Conservation (phyloP, 2,329 filamentous ascomycete genomes). For the Helotiales sp. region DNA sequence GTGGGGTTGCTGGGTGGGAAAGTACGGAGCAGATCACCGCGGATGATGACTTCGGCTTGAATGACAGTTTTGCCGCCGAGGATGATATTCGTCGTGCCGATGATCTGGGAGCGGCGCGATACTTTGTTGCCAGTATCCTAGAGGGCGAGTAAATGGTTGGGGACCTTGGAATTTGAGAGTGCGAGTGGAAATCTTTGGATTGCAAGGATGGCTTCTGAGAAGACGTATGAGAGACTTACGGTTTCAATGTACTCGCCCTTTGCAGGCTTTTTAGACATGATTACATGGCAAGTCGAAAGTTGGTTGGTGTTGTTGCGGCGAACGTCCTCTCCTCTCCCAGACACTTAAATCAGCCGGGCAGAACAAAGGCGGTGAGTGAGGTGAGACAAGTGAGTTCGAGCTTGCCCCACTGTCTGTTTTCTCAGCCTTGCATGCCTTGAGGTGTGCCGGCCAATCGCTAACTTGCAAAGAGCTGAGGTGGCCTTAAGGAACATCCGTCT, state of each 20-base stretch:
- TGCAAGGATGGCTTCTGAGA: neutral
- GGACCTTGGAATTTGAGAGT: neutral
- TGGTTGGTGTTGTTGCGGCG: neutral
- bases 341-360: no score
- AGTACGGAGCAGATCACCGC: constrained; percentile 79
- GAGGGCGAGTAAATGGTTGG: constrained; percentile 17
- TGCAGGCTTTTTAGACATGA: constrained; percentile 75
- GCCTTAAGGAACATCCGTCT: constrained; percentile 24
- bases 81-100: constrained; percentile 97
- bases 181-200: constrained; percentile 6
- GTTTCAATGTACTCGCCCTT: constrained; percentile 98
- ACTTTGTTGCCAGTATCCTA: constrained; percentile 99
- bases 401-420: no score
- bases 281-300: constrained; percentile 24
- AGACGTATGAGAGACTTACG: constrained; percentile 58
- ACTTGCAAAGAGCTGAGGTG: constrained; percentile 24
- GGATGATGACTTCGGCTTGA: constrained; percentile 91
- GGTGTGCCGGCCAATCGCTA: constrained; percentile 6
- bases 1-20: constrained; percentile 50
- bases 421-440: constrained; percentile 29
- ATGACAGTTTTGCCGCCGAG: constrained; percentile 96
- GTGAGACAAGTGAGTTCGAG: no score
- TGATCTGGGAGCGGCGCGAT: constrained; percentile 85
- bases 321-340: neutral
- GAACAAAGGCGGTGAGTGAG: neutral